phyloP scores from a whole-genome alignment of 352 stramenopile genomes.

The Globisporangium emineosum region DNA sequence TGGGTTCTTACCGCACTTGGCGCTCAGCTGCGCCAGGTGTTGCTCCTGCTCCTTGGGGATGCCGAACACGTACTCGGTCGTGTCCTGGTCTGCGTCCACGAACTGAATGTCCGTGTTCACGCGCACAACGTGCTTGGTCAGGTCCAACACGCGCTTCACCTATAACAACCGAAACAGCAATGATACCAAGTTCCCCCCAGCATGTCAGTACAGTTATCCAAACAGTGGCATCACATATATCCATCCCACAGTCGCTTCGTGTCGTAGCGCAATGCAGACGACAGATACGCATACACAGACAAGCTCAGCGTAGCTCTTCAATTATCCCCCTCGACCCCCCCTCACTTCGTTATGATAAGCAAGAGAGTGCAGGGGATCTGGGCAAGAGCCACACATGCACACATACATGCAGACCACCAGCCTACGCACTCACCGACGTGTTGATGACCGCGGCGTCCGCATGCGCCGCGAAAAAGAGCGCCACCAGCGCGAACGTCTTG shows the following conservation, averaged over 20 bases:
- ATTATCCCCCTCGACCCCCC: not conserved
- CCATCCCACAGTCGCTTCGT: not conserved
- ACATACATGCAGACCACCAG: not conserved
- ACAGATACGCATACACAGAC: not conserved
- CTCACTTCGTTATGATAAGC: not conserved
- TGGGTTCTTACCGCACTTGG: conserved; percentile 69
- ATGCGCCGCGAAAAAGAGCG: conserved; percentile 24
- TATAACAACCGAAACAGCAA: conserved; percentile 14
- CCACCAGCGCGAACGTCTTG: conserved; percentile 27
- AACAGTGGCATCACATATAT: not conserved
- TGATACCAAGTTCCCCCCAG: not conserved
- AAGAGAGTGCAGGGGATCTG: not conserved
- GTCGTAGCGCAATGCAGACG: not conserved
- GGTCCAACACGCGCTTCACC: conserved; percentile 75
- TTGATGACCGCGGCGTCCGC: conserved; percentile 61
- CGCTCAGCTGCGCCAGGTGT: conserved; percentile 55
- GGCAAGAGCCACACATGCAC: not conserved
- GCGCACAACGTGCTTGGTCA: conserved; percentile 82
- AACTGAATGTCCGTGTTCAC: conserved; percentile 75
- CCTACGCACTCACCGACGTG: conserved; percentile 42
- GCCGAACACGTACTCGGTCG: conserved; percentile 59
- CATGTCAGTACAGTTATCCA: not conserved
- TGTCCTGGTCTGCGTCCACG: conserved; percentile 47
- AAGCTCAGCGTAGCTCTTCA: not conserved
- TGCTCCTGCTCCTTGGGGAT: conserved; percentile 53